Percentiles rank a stretch among this genome's conserved stretches.
Conservation (phyloP, 2,329 filamentous ascomycete genomes). For the Paecilomyces formosus region DNA sequence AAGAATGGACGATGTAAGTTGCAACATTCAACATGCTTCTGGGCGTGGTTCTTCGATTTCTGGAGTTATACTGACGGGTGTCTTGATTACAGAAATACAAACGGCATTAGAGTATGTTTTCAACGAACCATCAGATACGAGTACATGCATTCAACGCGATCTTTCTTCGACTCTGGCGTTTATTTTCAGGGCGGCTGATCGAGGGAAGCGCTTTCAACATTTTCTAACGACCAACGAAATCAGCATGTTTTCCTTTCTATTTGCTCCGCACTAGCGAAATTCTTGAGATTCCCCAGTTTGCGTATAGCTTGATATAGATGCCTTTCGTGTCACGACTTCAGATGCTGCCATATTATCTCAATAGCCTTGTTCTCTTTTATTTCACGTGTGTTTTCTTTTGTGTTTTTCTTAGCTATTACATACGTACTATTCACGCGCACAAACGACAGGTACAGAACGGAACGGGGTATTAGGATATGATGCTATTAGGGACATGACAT, state of each 20-base stretch:
- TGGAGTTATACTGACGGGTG: conserved; percentile 5
- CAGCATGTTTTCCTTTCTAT: neutral
- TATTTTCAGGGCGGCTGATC: neutral
- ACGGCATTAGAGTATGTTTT: conserved; percentile 21
- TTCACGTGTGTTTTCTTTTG: neutral
- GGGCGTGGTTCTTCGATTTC: neutral
- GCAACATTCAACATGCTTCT: neutral
- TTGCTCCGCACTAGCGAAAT: neutral
- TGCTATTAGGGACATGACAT: neutral
- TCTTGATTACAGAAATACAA: conserved; percentile 34
- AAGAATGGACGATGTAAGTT: conserved; percentile 80
- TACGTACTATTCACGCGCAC: neutral
- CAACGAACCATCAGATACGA: neutral
- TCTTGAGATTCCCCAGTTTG: neutral
- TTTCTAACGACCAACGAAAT: neutral
- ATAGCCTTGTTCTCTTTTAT: neutral
- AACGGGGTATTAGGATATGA: neutral
- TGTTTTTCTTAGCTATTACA: neutral
- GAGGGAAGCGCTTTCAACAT: neutral
- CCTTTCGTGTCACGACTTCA: neutral
- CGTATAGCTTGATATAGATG: neutral
- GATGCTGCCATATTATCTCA: neutral
- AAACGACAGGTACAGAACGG: neutral
- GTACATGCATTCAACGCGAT: neutral
- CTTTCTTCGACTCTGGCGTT: neutral